Percentiles rank a stretch among this genome's conserved stretches.
phyloP scores from a whole-genome alignment of 176 grass and related monocot species.

The Pontederia crassipes region DNA sequence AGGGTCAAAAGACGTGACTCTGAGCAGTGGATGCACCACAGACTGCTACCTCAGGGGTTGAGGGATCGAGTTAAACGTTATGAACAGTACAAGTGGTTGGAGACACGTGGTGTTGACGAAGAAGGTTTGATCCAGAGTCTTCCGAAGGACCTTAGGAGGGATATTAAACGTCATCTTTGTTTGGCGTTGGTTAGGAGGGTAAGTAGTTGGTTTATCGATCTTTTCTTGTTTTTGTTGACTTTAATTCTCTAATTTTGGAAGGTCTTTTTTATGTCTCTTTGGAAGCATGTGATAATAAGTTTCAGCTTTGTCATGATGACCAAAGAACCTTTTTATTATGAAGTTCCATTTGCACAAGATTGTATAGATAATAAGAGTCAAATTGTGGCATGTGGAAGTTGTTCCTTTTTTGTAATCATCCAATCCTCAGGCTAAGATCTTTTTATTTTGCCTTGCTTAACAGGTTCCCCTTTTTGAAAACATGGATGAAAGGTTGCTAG shows the following conservation, averaged over 20 bases:
- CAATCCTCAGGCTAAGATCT: background rate
- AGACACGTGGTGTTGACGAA: conserved; percentile 91
- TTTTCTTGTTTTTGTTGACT: background rate
- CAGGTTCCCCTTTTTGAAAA: conserved; percentile 92
- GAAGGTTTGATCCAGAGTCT: conserved; percentile 88
- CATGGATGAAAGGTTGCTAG: conserved; percentile 73
- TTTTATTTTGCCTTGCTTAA: background rate
- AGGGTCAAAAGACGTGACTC: conserved; percentile 85
- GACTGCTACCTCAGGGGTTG: conserved; percentile 46
- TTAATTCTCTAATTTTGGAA: background rate
- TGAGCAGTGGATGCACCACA: conserved; percentile 97
- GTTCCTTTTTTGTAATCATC: background rate
- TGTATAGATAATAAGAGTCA: no score
- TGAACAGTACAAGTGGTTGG: conserved; percentile 90
- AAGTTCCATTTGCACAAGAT: no score
- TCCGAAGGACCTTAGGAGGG: conserved; percentile 89
- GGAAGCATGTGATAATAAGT: background rate
- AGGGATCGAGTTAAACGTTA: conserved; percentile 77
- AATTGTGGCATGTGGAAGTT: background rate
- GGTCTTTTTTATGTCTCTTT: background rate
- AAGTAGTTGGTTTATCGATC: background rate
- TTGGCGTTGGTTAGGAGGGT: conserved; percentile 81
- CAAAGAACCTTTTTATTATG: no score
- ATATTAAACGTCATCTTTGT: conserved; percentile 95
- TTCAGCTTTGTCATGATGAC: no score